These are phyloP conservation scores for Fusarium staphyleae DNA, from an alignment of 2,329 filamentous ascomycete genomes.

Conservation along the genomic window DNA sequence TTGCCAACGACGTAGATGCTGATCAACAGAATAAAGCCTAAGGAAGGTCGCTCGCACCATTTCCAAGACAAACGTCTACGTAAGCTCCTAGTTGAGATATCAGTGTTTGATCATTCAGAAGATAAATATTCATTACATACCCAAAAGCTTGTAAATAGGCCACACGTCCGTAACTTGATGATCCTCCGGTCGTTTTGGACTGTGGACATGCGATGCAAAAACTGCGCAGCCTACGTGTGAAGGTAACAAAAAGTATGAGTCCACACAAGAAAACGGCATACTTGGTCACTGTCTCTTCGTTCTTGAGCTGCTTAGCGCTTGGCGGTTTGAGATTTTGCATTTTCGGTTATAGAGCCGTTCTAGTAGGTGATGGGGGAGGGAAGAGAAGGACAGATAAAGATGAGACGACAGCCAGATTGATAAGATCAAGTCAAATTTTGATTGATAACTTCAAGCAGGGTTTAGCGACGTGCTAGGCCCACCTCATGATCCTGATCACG, in stretches of 20 bases:
- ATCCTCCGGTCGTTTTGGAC: background rate
- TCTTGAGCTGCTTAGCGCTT: conserved; percentile 1
- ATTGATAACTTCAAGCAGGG: background rate
- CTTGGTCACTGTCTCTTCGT: conserved; percentile 2
- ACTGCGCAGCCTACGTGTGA: background rate
- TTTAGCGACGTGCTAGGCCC: background rate
- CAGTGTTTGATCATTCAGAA: rapidly evolving
- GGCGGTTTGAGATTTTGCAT: background rate
- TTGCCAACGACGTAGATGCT: background rate
- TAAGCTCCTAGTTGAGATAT: rapidly evolving
- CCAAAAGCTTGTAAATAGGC: background rate
- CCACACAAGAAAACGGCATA: conserved; percentile 3
- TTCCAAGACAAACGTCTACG: background rate
- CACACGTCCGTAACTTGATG: background rate
- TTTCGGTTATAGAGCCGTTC: background rate
- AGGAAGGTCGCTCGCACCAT: background rate
- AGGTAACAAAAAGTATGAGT: background rate
- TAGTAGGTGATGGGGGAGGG: background rate
- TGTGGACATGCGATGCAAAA: background rate
- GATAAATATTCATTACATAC: background rate
- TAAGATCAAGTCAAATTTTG: background rate
- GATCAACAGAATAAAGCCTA: background rate
- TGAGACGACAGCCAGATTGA: background rate
- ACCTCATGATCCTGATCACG: background rate
- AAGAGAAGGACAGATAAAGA: background rate